Evolutionary conservation across 805 yeast species (phyloP), one percentile per base, ranked within the genome.

Genomic region (Kodamaea hsintzibuensis): DNA sequence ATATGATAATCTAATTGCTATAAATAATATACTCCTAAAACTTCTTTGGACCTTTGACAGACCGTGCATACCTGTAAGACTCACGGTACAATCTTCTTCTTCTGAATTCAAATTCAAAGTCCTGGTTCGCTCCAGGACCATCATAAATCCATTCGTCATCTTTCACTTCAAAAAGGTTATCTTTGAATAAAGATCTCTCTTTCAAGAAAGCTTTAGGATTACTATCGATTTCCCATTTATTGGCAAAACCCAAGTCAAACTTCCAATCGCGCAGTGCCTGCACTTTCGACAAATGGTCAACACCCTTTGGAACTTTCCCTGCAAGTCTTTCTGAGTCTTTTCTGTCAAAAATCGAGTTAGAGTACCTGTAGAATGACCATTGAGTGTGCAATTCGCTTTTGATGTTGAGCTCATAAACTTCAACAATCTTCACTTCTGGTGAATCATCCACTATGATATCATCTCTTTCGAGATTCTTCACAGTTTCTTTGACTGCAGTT

Each of bases 231-330:
- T 68, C 69, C 97, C 97, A 91, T 9, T 74, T 72, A 44, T 80
- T 78, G 25, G 79, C 81, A 25, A 71, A 68, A 5, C 72, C 76
- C 58, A 68, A 70, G 54, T 82, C 85, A 65, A 84, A 91, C 55
- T 77, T 75, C 97, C 97, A 91, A 12, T 84, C 85, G 9, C 64
- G 57, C 1, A 97, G 97, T 1, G 96, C 85, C 25, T 64, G 60
- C 0, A 91, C 82, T 18, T 83, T 82, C 1, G 74, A 71, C 17
- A 91, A 63, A 35, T 70, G 70, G 16, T 72, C 66, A 0, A 83
- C 83, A 0, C 96, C 96, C 1, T 79, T 78, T 0, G 97, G 97
- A 9, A 82, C 76, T 53, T 78, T 81, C 49, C 78, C 77, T 1
- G 77, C 62, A 3, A 62, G 47, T 50, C 80, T 58, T 18, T 55